Base-by-base conservation (phyloP, 257 asterid genomes). In the Solanum lycopersicoides region DNA sequence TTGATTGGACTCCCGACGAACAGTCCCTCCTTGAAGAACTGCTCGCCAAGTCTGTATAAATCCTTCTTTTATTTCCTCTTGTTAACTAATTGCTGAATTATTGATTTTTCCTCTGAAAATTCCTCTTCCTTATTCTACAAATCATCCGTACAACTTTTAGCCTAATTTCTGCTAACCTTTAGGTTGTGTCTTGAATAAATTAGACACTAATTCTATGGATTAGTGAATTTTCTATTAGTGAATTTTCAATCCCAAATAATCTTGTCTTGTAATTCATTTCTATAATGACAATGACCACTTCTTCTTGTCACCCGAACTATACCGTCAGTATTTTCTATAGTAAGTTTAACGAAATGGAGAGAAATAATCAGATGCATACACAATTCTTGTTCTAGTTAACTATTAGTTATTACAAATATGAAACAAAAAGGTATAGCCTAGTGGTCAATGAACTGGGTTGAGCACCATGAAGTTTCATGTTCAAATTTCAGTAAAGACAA, bases 1-100 rank as follows among this genome's bases (percentile, higher is more conserved):
- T 89, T 32, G 93, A 91, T 72, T 96, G 99, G 99, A 91, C 98
- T 30, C 73, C 93, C 6, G 97, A 93, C 20, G 99, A 96, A 89
- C 98, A 95, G 90, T 93, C 98, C 16, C 90, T 89, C 56, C 92
- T 96, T 82, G 98, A 96, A 87, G 98, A 93, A 59, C 94, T 95
- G 86, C 95, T 94, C 44, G 66, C 88, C 87, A 93, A 91, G 99
- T 96, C n/a, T 89, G 98, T 88, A 23, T 44, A 18, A 84, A 28
- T 68, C 60, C 34, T 41, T 45, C 44, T 23, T 15, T 25, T 35
- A 68, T 68, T 68, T 68, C 16, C 20, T 14, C 41, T 56, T 56
- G 65, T 12, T 68, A 28, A 3, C 75, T 68, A 68, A 35, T 41
- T 30, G 8, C 12, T 66, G 73, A 12, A 66, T 66, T 59, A 59